Base-by-base conservation (phyloP, 495 filamentous ascomycete genomes). In the Neurospora cerealis region DNA sequence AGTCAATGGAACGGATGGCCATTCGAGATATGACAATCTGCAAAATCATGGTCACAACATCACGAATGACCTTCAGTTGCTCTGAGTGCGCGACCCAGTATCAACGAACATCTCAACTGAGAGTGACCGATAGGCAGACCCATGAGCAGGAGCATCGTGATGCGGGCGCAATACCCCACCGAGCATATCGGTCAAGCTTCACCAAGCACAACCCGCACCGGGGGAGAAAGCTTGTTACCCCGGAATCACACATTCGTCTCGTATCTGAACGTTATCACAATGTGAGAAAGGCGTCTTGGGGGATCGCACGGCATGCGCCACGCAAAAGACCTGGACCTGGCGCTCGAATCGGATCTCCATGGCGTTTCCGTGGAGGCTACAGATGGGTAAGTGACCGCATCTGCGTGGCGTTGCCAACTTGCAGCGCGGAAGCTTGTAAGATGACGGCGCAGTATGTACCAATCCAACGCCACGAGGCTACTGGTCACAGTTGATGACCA, bases 401-500 rank as follows among this genome's bases (percentile, higher is more conserved):
- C 54, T 66, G 28, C 54, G 15, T 34, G 54, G 54, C 54, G 24
- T 17, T 60, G 28, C 7, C 54, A 34, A 42, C 37, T 24, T 38
- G 37, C 69, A 41, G 69, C 13, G 69, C 19, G 32, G 70, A 72
- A 1, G 19, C 3, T 36, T 1, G 54, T 36, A 10, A 72, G 72
- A 72, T 32, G 69, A 69, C 10, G n/a, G 38, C 66, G 71, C 21
- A 69, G n/a, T 15, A 5, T 32, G n/a, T 48, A 38, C 73, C 73
- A 74, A 74, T 74, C 24, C 46, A 54, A 72, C 17, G 15, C 34
- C 42, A 54, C 24, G 70, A 72, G 73, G 46, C 73, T 74, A 37
- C 37, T 40, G 21, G 39, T 34, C 54, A 19, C 54, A 34, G 15
- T 34, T 7, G 4, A 0, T 34, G 28, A 34, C 54, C 0, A 62